Evolutionary conservation across 2,329 filamentous ascomycete genomes (phyloP).

Genomic region (Neonectria magnoliae): DNA sequence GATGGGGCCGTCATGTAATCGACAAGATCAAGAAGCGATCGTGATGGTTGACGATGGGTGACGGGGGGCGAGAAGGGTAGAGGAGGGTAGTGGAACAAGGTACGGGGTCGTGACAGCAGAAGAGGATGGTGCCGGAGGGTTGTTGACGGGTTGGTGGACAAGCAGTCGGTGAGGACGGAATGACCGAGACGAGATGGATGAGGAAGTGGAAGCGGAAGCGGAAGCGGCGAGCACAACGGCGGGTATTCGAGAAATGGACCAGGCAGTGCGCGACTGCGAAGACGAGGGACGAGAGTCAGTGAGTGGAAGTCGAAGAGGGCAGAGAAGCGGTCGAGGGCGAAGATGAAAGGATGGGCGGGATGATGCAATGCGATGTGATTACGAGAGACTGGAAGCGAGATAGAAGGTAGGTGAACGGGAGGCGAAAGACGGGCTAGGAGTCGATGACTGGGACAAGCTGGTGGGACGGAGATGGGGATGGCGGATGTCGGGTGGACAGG

Average conservation of each 20-base stretch:
- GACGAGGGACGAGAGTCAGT: constrained; percentile 39
- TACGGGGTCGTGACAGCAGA: constrained; percentile 25
- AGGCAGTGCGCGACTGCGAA: constrained; percentile 36
- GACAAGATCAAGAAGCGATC: constrained; percentile 30
- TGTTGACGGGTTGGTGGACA: constrained; percentile 30
- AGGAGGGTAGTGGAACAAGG: constrained; percentile 23
- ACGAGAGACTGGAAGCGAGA: constrained; percentile 14
- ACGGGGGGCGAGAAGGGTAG: constrained; percentile 5
- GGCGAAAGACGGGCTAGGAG: constrained; percentile 25
- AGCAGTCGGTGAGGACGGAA: constrained; percentile 39
- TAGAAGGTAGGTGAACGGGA: constrained; percentile 12
- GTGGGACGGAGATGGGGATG: constrained; percentile 33
- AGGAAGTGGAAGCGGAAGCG: constrained; percentile 17
- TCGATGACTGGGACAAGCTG: constrained; percentile 18
- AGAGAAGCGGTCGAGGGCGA: constrained; percentile 17
- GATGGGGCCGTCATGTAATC: constrained; percentile 55
- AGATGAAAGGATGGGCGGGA: constrained; percentile 12
- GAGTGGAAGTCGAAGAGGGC: constrained; percentile 23
- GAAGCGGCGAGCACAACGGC: constrained; percentile 29
- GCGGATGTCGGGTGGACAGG: constrained; percentile 33
- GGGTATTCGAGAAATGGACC: constrained; percentile 47
- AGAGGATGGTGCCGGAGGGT: constrained; percentile 14
- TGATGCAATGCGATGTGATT: constrained; percentile 13
- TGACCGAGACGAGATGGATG: constrained; percentile 30
- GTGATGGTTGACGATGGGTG: constrained; percentile 7